Evolutionary conservation across 306 rosid genomes (phyloP).

Genomic region (Ochetophila trinervis): DNA sequence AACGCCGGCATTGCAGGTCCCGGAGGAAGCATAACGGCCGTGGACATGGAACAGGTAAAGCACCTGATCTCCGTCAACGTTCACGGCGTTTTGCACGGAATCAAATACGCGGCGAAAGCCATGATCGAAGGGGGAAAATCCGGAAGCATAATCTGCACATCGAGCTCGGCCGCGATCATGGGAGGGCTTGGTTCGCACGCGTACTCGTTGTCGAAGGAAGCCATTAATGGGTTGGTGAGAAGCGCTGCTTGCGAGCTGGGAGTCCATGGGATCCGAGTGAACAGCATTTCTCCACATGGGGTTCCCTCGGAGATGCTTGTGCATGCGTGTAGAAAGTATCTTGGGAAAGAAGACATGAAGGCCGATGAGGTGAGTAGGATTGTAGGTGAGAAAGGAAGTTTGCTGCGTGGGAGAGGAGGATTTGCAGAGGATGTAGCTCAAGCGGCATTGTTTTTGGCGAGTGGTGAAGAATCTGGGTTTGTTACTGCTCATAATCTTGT

Average conservation of each 20-base stretch:
- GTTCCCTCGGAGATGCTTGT: slow-evolving; percentile 77
- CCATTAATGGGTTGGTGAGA: slow-evolving; percentile 56
- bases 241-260: slow-evolving; percentile 79
- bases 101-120: slow-evolving; percentile 66
- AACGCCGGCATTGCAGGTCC: slow-evolving; percentile 67
- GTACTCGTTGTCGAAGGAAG: slow-evolving; percentile 65
- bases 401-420: slow-evolving; percentile 56
- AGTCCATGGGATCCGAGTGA: slow-evolving; percentile 64
- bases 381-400: slow-evolving; percentile 51
- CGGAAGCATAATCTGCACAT: slow-evolving; percentile 72
- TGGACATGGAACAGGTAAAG: slow-evolving; percentile 49
- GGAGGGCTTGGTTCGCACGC: slow-evolving; percentile 73
- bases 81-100: slow-evolving; percentile 62
- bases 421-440: slow-evolving; percentile 57
- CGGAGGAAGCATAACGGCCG: slow-evolving; percentile 50
- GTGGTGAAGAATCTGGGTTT: slow-evolving; percentile 58
- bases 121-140: slow-evolving; percentile 51
- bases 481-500: slow-evolving; percentile 66
- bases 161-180: slow-evolving; percentile 65
- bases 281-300: slow-evolving; percentile 73
- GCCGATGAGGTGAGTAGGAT: slow-evolving; percentile 40
- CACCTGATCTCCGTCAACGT: slow-evolving; percentile 46
- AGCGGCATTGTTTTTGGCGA: slow-evolving; percentile 63
- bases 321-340: slow-evolving; percentile 28
- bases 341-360: slow-evolving; percentile 36